Evolutionary conservation across 2,329 filamentous ascomycete genomes (phyloP), one percentile per base, ranked within the genome.

Genomic region (Curvularia eragrostidis): DNA sequence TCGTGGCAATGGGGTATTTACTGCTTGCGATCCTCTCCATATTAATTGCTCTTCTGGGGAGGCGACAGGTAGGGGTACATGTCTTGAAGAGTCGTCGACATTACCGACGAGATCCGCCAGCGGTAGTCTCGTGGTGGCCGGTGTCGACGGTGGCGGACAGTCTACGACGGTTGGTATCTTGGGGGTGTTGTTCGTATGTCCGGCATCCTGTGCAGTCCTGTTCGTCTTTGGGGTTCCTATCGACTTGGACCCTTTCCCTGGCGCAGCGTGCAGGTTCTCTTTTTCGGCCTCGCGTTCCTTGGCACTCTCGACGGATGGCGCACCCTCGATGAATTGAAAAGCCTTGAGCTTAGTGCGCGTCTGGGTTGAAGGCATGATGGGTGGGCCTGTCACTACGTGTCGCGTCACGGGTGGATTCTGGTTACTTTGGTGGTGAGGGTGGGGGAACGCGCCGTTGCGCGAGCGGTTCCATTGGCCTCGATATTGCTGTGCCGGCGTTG

Each of bases 61-160:
- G 18, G 78, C 71, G n/a, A 78, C 74, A 19, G 81, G 78, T 50
- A 78, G 78, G 24, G 78, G 76, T n/a, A 77, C 77, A 56, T 79
- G 78, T 63, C 79, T 81, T 36, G 81, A 78, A 9, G 80, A 80
- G 66, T 87, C 84, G 70, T 88, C 85, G 47, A 81, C 81, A 68
- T 87, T 86, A 61, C 84, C 84, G 44, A 88, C 85, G 30, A 88
- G 76, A 60, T 88, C 85, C 30, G 84, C 84, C 12, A 88, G 75
- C 23, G 85, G 84, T 38, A 88, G 80, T 54, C 84, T 78, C 42
- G 85, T 79, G 34, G 85, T 83, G 23, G 81, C 82, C 2, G 86
- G 85, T 13, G 86, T 88, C 39, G 85, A 85, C 2, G 86, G 86
- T 15, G 78, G 78, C 26, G 77, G 74, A 48, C 65, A 71, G 41